Base-by-base conservation (phyloP, 225 moss, liverwort and hornwort genomes). In the Antitrichia curtipendula region DNA sequence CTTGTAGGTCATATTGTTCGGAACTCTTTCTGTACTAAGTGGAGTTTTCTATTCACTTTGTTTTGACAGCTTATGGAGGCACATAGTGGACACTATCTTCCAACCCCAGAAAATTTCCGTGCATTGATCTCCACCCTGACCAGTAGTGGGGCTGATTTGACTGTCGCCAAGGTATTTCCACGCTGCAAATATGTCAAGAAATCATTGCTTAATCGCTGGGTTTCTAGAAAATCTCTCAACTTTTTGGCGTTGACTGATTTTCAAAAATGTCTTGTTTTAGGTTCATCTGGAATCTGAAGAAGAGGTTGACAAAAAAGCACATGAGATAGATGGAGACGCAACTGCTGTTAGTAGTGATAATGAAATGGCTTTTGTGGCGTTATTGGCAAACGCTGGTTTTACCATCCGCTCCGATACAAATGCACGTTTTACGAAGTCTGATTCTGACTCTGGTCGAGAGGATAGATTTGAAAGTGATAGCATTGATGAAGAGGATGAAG, bases 61-160 rank as follows among this genome's bases (percentile, higher is more conserved):
- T 73, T 61, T 73, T 90, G 74, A 82, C 95, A 98, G 98, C 85
- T 97, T 32, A 95, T 98, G 95, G 98, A 98, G 92, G 98, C 97
- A 41, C 98, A 98, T 57, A 98, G 98, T 90, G 98, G 98, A 69
- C 98, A 98, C 69, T 98, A 98, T 87, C 98, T 89, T 91, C 98
- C 98, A 41, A 97, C 94, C 43, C 90, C 93, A 43, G 96, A 97
- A 64, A 98, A 97, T 86, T 97, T 98, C 13, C 88, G 78, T 74
- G 86, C 94, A 34, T 90, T 98, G 83, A 92, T 97, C 66, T 84
- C 82, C 40, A 91, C 94, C 60, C 95, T 98, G 68, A 95, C 88
- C 13, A 90, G 69, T 34, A 91, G 64, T 73, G 98, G 98, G 84
- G 98, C 95, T 84, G 97, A 98, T 85, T 66, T 98, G 64, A 98